Conservation (phyloP, 129 eudicot genomes). For the Apium graveolens region DNA sequence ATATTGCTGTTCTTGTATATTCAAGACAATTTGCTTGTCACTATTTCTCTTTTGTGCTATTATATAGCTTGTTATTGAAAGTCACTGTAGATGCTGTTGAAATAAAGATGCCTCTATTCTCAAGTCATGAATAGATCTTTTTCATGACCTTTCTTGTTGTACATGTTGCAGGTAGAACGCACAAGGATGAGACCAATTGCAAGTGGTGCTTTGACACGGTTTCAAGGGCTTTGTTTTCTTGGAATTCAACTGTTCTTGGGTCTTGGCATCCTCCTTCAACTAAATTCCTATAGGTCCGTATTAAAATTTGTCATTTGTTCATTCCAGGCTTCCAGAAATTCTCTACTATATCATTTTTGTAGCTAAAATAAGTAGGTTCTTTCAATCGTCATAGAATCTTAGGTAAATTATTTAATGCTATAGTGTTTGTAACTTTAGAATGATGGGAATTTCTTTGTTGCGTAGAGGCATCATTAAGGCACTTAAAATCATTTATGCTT, state of each 20-base stretch:
- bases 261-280: constrained; percentile 88
- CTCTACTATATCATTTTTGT: background rate
- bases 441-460: background rate
- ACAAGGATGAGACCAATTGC: constrained; percentile 91
- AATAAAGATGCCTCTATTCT: background rate
- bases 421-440: background rate
- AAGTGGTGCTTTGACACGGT: constrained; percentile 84
- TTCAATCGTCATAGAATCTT: background rate
- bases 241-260: constrained; percentile 85
- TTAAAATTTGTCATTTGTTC: constrained; percentile 9
- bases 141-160: background rate
- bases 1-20: background rate
- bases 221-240: constrained; percentile 79
- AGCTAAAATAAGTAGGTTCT: background rate
- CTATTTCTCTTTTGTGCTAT: background rate
- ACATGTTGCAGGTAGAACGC: constrained; percentile 71
- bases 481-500: background rate
- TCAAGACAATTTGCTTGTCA: background rate
- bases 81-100: background rate
- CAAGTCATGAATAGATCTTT: background rate
- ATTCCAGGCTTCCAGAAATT: background rate
- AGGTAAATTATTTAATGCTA: background rate
- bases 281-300: constrained; percentile 67
- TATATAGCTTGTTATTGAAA: background rate
- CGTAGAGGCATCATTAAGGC: background rate